Evolutionary conservation across 139 green algal genomes (phyloP), one percentile per base, ranked within the genome.

Genomic region (Coelastrella sp.): DNA sequence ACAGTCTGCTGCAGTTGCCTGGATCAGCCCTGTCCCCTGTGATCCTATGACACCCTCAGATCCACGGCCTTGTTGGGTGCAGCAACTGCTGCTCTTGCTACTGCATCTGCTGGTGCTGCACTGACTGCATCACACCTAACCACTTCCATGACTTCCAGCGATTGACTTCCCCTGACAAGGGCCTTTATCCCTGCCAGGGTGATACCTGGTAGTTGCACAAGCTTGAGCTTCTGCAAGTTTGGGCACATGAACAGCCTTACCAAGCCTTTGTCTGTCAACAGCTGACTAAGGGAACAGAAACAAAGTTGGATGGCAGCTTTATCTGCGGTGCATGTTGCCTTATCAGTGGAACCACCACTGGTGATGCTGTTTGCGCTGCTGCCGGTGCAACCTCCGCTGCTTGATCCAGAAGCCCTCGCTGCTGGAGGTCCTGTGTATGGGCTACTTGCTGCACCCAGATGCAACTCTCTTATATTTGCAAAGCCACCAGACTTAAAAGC

Each of bases 111-210:
- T 48, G 78, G 60, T 25, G 78, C 78, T 25, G 78, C 78, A 63
- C 60, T 51, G 3, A 84, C 21, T 1, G 59, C 78, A 25, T 60
- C 19, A 30, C 60, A 84, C 2, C 13, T 13, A 30, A 48, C 7
- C 1, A 71, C 59, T 15, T 63, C 62, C 6, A 84, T 11, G 5
- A 25, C 40, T 25, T 37, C 17, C 25, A 84, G 30, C 4, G 60
- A 48, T 17, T 9, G 25, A 34, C 78, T 76, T 41, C 78, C 78
- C 8, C 78, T n/a, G 17, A 40, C 78, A 34, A 84, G 62, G 4
- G 78, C 78, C 35, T 84, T 84, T 21, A 84, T 60, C 4, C 62
- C 80, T 25, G 80, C 80, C 50, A 86, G 68, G 2, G 66, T 86
- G 11, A 86, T 43, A 32, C 66, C 80, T 25, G 37, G 67, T 21